Evolutionary conservation across 345 rosid genomes (phyloP).

Genomic region (Eucalyptus decipiens): DNA sequence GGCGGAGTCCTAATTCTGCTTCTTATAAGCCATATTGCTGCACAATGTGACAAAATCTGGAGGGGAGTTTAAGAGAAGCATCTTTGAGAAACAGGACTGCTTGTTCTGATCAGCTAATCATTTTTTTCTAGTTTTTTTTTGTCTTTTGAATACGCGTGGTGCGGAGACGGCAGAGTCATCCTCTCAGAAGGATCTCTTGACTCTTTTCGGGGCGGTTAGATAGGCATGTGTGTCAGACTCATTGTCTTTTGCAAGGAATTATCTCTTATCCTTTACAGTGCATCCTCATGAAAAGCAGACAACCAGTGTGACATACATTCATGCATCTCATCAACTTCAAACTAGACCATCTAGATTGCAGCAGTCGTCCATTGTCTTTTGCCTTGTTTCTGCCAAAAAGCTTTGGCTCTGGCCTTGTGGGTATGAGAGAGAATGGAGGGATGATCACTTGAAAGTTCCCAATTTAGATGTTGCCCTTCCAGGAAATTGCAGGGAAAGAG

Average conservation of each 20-base stretch:
- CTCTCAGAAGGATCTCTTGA: not conserved
- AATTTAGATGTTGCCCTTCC: not conserved
- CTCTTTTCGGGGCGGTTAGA: not conserved
- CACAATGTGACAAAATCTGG: not conserved
- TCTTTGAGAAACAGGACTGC: not conserved
- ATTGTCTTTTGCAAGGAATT: not conserved
- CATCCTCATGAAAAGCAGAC: not conserved
- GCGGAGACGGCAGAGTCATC: not conserved
- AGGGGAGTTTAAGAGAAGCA: not conserved
- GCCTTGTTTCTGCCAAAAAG: not conserved
- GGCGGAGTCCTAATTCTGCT: not conserved
- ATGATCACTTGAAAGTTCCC: not conserved
- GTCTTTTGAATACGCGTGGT: not conserved
- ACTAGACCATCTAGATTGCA: not conserved
- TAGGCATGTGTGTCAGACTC: not conserved
- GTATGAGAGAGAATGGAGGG: not conserved
- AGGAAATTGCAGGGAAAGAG: not conserved
- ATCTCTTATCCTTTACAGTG: not conserved
- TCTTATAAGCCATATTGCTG: not conserved
- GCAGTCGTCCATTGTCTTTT: not conserved
- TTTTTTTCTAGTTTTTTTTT: not conserved
- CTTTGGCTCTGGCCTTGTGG: not conserved
- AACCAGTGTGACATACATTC: not conserved
- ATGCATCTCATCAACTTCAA: not conserved
- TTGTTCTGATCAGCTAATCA: not conserved